Evolutionary conservation across 805 yeast genomes (phyloP).

Genomic region (Isabelozyma gotoi): DNA sequence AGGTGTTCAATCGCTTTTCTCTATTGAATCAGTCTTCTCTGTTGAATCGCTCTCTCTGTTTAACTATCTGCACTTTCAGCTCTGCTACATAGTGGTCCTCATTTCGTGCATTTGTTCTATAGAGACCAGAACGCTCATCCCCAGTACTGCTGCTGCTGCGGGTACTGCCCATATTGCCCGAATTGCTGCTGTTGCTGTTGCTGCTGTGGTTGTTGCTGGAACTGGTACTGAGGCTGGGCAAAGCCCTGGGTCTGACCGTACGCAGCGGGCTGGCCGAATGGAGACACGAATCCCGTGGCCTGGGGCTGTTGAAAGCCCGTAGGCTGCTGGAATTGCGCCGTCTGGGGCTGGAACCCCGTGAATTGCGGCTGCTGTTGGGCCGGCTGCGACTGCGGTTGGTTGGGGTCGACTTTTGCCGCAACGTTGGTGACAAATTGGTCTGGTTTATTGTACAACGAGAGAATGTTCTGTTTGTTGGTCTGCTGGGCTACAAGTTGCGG

Average conservation of each 20-base stretch:
- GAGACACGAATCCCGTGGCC: constrained; percentile 1
- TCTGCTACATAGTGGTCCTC: too few species aligned
- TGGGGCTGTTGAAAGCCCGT: neutral
- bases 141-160: neutral
- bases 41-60: too few species aligned
- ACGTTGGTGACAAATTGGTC: constrained; percentile 24
- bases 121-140: too few species aligned
- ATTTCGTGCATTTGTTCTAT: too few species aligned
- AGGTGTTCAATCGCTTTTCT: too few species aligned
- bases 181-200: neutral
- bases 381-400: constrained; percentile 5
- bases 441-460: constrained; percentile 45
- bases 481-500: constrained; percentile 37
- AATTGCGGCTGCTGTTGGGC: constrained; percentile 4
- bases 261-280: neutral
- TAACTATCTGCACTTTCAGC: too few species aligned
- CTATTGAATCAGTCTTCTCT: too few species aligned
- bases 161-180: neutral
- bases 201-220: neutral
- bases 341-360: constrained; percentile 6
- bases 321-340: constrained; percentile 10
- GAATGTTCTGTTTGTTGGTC: constrained; percentile 36
- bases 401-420: constrained; percentile 17
- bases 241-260: too few species aligned
- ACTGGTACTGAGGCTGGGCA: neutral